These are phyloP conservation scores for Diaporthe batatas DNA, from an alignment of 2,329 filamentous ascomycete species.

Conservation along the genomic window DNA sequence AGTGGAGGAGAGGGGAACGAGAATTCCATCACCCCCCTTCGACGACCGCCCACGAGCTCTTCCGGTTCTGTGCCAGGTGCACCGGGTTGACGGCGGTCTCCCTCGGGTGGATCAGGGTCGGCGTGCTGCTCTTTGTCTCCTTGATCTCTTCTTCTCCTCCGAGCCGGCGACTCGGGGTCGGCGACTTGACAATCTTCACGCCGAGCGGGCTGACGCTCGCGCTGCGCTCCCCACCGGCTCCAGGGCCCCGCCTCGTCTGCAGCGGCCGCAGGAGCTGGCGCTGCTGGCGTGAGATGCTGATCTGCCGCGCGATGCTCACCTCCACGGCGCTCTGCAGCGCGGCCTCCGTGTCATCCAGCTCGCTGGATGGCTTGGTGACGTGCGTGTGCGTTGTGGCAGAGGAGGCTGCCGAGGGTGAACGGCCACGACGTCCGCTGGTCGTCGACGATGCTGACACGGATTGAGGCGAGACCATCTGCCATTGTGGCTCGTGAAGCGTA, in stretches of 20 bases:
- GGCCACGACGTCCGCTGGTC: constrained; percentile 44
- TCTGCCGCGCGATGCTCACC: constrained; percentile 76
- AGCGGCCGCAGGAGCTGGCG: constrained; percentile 69
- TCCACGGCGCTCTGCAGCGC: constrained; percentile 69
- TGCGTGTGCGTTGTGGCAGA: constrained; percentile 48
- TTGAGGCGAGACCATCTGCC: constrained; percentile 62
- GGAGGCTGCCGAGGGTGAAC: constrained; percentile 43
- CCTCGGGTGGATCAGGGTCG: constrained; percentile 58
- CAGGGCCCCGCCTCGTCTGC: constrained; percentile 50
- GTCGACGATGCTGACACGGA: constrained; percentile 52
- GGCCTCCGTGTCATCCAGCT: constrained; percentile 56
- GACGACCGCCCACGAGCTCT: constrained; percentile 67
- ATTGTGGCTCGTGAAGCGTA: constrained; percentile 57
- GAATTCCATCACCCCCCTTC: constrained; percentile 56
- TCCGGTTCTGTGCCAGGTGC: constrained; percentile 57
- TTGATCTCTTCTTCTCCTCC: constrained; percentile 53
- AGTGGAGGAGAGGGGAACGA: not conserved
- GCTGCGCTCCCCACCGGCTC: constrained; percentile 16
- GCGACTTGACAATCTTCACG: constrained; percentile 44
- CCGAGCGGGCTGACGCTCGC: constrained; percentile 40
- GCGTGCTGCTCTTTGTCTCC: constrained; percentile 59
- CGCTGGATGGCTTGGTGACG: constrained; percentile 51
- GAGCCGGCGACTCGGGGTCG: constrained; percentile 42
- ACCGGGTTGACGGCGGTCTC: constrained; percentile 46
- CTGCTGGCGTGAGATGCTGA: constrained; percentile 74